These are phyloP conservation scores for Tetrastigma voinierianum DNA, from an alignment of 164 flowering plant genomes.

Conservation along the genomic window DNA sequence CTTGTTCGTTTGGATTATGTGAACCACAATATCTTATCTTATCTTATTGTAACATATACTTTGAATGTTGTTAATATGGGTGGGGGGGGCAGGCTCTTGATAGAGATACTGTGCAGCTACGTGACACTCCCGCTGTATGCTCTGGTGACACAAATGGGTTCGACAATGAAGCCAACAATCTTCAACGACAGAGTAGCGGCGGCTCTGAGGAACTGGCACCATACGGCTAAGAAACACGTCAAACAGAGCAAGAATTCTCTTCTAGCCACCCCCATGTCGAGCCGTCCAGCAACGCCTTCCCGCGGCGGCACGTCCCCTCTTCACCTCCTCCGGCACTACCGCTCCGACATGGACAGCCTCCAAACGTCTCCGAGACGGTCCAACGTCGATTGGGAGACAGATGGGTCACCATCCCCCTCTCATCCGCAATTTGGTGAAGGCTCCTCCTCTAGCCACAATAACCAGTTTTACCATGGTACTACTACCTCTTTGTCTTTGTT, in stretches of 20 bases:
- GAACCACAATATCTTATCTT: too few relatives aligned
- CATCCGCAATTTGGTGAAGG: slow-evolving; percentile 27
- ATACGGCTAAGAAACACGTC: slow-evolving; percentile 54
- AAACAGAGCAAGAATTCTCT: slow-evolving; percentile 36
- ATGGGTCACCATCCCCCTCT: slow-evolving; percentile 37
- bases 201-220: slow-evolving; percentile 71
- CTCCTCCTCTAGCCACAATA: slow-evolving; percentile 23
- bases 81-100: slow-evolving; percentile 43
- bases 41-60: too few relatives aligned
- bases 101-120: slow-evolving; percentile 70
- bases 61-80: too few relatives aligned
- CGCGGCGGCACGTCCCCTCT: slow-evolving; percentile 47
- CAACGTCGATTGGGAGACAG: slow-evolving; percentile 40
- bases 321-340: slow-evolving; percentile 46
- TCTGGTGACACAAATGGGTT: slow-evolving; percentile 92
- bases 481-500: too few relatives aligned
- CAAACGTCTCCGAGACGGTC: slow-evolving; percentile 42
- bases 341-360: slow-evolving; percentile 36
- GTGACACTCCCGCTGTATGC: slow-evolving; percentile 91
- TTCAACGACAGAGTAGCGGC: slow-evolving; percentile 68
- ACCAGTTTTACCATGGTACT: slow-evolving; percentile 8
- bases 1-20: neutral
- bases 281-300: slow-evolving; percentile 50
- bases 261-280: slow-evolving; percentile 45
- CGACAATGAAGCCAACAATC: slow-evolving; percentile 72